These are phyloP conservation scores for Chenopodium quinoa DNA, from an alignment of 148 eudicot species.

Conservation along the genomic window DNA sequence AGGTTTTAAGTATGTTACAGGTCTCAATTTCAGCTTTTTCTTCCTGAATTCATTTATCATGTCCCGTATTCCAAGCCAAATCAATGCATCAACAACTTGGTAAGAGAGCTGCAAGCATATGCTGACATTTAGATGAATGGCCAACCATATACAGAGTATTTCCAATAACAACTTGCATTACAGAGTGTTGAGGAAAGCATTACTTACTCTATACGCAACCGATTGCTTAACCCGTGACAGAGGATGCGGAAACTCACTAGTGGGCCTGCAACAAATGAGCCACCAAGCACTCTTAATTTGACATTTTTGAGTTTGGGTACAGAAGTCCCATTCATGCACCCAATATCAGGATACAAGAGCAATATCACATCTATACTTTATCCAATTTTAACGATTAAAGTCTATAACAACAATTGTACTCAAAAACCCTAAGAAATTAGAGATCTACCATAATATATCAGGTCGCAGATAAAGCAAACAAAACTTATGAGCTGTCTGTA, in stretches of 20 bases:
- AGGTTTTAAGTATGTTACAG: conserved; percentile 72
- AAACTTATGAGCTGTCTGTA: not conserved
- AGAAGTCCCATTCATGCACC: not conserved
- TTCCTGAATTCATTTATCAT: conserved; percentile 83
- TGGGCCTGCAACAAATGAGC: conserved; percentile 50
- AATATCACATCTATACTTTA: not conserved
- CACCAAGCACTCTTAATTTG: not conserved
- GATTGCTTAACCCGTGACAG: conserved; percentile 70
- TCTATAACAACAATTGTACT: not conserved
- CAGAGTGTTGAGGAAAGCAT: not conserved
- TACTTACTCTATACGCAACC: conserved; percentile 60
- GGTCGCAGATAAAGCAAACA: not conserved
- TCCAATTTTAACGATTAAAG: not conserved
- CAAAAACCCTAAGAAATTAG: not conserved
- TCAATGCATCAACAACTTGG: conserved; percentile 78
- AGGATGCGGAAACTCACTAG: conserved; percentile 83
- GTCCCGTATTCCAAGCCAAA: conserved; percentile 92
- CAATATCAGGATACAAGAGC: not conserved
- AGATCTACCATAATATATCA: not conserved
- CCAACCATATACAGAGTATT: not conserved
- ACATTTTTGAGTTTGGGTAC: not conserved
- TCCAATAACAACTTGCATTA: not conserved
- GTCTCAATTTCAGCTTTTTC: conserved; percentile 80
- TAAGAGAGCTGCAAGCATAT: conserved; percentile 72
- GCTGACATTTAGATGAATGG: conserved; percentile 8